Conservation (phyloP, 163 green algal genomes). For the Scenedesmus sp. region DNA sequence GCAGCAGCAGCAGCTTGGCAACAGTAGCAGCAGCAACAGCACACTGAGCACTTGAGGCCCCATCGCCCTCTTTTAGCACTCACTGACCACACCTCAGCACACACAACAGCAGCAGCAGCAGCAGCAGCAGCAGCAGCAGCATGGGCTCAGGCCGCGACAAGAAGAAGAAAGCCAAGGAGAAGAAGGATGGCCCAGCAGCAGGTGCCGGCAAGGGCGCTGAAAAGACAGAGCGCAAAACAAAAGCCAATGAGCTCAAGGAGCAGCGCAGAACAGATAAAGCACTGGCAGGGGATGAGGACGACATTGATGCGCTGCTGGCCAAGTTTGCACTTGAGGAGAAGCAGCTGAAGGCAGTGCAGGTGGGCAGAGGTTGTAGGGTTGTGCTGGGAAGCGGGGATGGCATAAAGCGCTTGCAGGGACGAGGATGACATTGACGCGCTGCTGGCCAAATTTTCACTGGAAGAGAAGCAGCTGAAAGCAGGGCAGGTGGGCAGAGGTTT, state of each 20-base stretch:
- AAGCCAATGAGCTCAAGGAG: conserved; percentile 74
- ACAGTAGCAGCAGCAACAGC: neutral
- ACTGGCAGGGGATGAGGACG: conserved; percentile 87
- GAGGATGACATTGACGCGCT: neutral
- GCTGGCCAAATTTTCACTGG: neutral
- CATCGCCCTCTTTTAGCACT: neutral
- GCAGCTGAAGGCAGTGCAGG: conserved; percentile 35
- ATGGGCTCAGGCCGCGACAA: conserved; percentile 49
- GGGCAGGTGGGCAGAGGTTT: neutral
- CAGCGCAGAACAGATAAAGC: conserved; percentile 56
- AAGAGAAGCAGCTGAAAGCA: neutral
- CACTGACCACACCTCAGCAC: conserved; percentile 5
- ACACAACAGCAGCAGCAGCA: conserved; percentile 9
- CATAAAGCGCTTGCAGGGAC: neutral
- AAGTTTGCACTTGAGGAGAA: conserved; percentile 81
- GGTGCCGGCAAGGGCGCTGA: conserved; percentile 65
- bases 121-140: neutral
- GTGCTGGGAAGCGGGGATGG: neutral
- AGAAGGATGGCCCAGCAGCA: conserved; percentile 57
- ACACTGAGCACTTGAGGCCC: neutral
- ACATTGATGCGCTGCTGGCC: conserved; percentile 94
- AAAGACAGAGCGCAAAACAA: conserved; percentile 93
- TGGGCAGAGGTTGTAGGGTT: neutral
- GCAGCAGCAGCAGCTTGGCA: neutral
- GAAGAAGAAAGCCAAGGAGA: conserved; percentile 91